Evolutionary conservation across 305 asterid species (phyloP).

Genomic region (Fraxinus latifolia): DNA sequence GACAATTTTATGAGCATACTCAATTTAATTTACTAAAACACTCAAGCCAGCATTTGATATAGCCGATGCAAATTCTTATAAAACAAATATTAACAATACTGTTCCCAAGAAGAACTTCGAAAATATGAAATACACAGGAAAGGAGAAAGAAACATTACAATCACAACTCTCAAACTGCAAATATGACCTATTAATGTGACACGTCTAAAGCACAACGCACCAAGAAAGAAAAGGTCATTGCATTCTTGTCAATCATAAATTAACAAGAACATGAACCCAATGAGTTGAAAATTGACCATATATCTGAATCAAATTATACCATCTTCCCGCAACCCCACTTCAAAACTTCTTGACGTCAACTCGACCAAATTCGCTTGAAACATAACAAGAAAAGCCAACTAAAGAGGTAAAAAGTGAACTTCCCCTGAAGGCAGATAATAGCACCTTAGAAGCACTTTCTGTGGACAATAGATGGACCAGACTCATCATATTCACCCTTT

Average conservation of each 20-base stretch:
- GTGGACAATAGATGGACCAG: not conserved
- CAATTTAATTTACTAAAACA: not conserved
- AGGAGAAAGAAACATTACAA: not conserved
- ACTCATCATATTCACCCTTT: not conserved
- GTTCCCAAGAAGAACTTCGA: not conserved
- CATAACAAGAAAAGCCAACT: not conserved
- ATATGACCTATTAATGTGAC: not conserved
- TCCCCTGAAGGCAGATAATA: not conserved
- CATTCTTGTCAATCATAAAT: not conserved
- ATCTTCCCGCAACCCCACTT: not conserved
- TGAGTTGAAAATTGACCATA: not conserved
- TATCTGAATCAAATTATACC: not conserved
- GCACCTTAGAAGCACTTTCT: conserved; percentile 30
- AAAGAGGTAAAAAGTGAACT: not conserved
- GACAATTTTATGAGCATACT: not conserved
- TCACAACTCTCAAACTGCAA: not conserved
- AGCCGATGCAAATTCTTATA: not conserved
- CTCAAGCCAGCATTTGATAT: not conserved
- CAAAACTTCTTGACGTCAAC: not conserved
- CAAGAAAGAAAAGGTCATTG: not conserved
- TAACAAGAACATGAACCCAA: not conserved
- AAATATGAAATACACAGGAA: not conserved
- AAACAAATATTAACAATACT: not conserved
- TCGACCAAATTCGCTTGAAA: not conserved
- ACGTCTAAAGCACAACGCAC: not conserved